These are phyloP conservation scores for Chaetomium globosum DNA, from an alignment of 2,329 filamentous ascomycete genomes.

Conservation along the genomic window DNA sequence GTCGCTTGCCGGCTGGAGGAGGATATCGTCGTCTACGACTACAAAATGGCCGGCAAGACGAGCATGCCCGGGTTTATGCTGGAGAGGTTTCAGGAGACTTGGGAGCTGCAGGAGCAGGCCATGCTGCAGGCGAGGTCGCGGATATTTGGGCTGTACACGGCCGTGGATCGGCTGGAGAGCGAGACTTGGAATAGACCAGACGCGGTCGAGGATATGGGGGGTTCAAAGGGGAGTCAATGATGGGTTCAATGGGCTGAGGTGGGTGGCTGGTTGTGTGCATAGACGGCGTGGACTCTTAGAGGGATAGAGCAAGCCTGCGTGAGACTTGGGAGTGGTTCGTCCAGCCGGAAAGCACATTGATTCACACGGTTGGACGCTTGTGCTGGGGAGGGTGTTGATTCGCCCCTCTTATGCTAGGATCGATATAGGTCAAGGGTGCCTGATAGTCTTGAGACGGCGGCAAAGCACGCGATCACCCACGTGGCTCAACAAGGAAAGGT, in stretches of 20 bases:
- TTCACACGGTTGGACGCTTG: conserved; percentile 1
- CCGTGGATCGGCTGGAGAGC: conserved; percentile 66
- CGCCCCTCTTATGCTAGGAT: neutral
- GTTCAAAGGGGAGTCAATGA: conserved; percentile 36
- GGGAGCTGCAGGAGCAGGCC: conserved; percentile 57
- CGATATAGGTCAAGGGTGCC: conserved; percentile 1
- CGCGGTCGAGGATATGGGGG: conserved; percentile 71
- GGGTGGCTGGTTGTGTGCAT: neutral
- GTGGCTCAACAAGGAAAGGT: neutral
- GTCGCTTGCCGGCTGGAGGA: conserved; percentile 74
- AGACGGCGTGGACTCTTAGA: conserved; percentile 4
- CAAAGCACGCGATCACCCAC: conserved; percentile 1
- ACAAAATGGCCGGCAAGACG: conserved; percentile 44
- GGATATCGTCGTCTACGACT: conserved; percentile 78
- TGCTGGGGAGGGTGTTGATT: neutral
- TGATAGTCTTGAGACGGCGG: neutral
- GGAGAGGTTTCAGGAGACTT: conserved; percentile 44
- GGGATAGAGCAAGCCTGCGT: neutral
- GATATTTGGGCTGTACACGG: conserved; percentile 59
- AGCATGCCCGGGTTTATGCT: conserved; percentile 49
- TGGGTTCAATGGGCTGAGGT: neutral
- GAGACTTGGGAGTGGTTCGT: neutral
- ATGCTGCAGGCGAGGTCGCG: conserved; percentile 54
- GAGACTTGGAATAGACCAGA: conserved; percentile 72
- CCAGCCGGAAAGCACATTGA: neutral